These are phyloP conservation scores for Cubamyces sp. DNA, from an alignment of 768 basidiomycete genomes.

Conservation along the genomic window DNA sequence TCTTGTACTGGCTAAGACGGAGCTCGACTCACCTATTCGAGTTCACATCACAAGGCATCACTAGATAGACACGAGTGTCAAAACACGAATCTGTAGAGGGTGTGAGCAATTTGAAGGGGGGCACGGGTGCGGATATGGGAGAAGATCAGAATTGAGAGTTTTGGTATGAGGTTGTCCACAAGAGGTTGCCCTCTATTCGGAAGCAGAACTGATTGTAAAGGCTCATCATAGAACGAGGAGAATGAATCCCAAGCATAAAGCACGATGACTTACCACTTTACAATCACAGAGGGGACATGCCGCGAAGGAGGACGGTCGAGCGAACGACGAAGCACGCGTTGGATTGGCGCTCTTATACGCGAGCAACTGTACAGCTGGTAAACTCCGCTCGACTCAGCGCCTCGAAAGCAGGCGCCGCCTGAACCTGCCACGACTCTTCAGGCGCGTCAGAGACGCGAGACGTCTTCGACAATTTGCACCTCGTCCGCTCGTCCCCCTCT, in stretches of 20 bases:
- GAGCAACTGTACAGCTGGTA: slow-evolving; percentile 47
- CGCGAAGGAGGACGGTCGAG: not conserved
- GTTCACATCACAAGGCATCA: no score
- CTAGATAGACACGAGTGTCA: not conserved
- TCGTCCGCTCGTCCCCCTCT: not conserved
- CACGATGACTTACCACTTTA: slow-evolving; percentile 25
- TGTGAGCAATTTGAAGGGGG: not conserved
- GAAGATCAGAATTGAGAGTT: slow-evolving; percentile 55
- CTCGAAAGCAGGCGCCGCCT: not conserved
- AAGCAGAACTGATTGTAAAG: slow-evolving; percentile 75
- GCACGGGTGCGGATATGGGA: slow-evolving; percentile 11
- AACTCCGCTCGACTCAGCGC: slow-evolving; percentile 38
- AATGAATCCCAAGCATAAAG: not conserved
- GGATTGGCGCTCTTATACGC: slow-evolving; percentile 20
- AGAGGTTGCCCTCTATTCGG: slow-evolving; percentile 72
- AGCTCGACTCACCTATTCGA: slow-evolving; percentile 20
- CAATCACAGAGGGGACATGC: not conserved
- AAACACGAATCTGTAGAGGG: not conserved
- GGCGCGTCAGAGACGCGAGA: not conserved
- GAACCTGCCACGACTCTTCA: not conserved
- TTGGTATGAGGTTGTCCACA: slow-evolving; percentile 72
- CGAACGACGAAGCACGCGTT: slow-evolving; percentile 11
- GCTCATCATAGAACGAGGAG: slow-evolving; percentile 46
- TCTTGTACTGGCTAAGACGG: slow-evolving; percentile 40
- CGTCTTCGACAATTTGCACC: not conserved